These are phyloP conservation scores for Fusarium citri DNA, from an alignment of 2,329 filamentous ascomycete species.

Conservation along the genomic window DNA sequence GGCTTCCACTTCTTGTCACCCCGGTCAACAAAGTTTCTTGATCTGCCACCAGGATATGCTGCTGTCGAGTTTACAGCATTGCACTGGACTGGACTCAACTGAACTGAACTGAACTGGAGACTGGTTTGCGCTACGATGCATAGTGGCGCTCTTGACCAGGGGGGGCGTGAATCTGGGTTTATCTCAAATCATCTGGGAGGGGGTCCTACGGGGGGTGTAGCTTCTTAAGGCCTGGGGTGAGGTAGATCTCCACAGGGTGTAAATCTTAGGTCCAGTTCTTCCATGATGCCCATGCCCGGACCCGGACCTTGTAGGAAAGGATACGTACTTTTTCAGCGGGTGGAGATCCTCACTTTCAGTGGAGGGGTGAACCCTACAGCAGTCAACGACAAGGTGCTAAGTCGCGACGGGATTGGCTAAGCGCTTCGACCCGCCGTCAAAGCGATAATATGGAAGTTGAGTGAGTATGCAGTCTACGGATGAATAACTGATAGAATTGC, in stretches of 20 bases:
- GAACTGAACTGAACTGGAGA: not conserved
- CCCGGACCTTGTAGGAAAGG: not conserved
- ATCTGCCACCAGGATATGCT: conserved; percentile 45
- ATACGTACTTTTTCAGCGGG: not conserved
- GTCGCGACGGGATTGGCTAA: conserved; percentile 30
- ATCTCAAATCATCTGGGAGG: conserved; percentile 9
- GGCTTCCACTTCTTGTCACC: conserved; percentile 1
- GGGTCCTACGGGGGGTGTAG: not conserved
- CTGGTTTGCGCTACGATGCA: not conserved
- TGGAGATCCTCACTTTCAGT: not conserved
- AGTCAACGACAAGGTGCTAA: not conserved
- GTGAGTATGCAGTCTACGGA: not conserved
- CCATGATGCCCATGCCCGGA: not conserved
- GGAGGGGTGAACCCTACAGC: conserved; percentile 10
- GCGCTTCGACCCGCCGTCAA: conserved; percentile 31
- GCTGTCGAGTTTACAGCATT: conserved; percentile 41
- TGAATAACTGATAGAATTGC: conserved; percentile 4
- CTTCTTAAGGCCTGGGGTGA: not conserved
- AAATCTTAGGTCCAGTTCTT: not conserved
- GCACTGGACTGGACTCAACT: not conserved
- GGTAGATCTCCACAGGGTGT: not conserved
- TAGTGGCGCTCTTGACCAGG: conserved; percentile 31
- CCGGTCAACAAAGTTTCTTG: conserved; percentile 42
- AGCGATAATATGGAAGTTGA: conserved; percentile 26
- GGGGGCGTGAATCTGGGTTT: conserved; percentile 29